Percentiles rank a stretch among this genome's conserved stretches.
These are phyloP conservation scores for Golubevia pallescens DNA, from an alignment of 1,284 basidiomycete genomes.

Conservation along the genomic window DNA sequence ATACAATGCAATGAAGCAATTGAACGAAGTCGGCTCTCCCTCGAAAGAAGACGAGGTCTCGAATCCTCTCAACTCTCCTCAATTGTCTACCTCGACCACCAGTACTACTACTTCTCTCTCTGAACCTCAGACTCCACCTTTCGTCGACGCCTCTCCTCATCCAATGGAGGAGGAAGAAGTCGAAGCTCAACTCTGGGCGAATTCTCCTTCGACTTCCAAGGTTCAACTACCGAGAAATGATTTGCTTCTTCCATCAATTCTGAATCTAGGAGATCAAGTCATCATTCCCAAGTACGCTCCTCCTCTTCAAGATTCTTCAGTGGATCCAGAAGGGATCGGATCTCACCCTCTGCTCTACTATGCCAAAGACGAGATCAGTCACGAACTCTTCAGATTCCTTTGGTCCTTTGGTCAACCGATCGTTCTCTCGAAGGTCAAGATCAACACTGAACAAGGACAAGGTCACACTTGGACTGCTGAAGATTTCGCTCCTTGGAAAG, in stretches of 20 bases:
- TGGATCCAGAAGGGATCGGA: neutral
- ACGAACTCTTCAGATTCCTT: slow-evolving; percentile 72
- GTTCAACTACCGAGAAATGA: too few species aligned
- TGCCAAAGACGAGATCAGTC: slow-evolving; percentile 69
- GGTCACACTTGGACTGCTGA: slow-evolving; percentile 75
- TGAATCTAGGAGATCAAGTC: too few species aligned
- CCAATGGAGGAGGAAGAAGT: too few species aligned
- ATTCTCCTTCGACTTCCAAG: too few species aligned
- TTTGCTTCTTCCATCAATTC: too few species aligned
- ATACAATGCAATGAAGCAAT: too few species aligned
- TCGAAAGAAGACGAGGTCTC: slow-evolving; percentile 1
- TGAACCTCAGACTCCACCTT: too few species aligned
- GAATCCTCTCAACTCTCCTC: neutral
- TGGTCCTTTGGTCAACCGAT: slow-evolving; percentile 79
- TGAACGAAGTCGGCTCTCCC: neutral
- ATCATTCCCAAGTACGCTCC: too few species aligned
- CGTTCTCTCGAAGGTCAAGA: slow-evolving; percentile 73
- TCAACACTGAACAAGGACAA: slow-evolving; percentile 67
- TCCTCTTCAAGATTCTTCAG: slow-evolving; percentile 10
- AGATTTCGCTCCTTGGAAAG: slow-evolving; percentile 72
- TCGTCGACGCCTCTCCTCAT: too few species aligned
- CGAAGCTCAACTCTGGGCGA: too few species aligned
- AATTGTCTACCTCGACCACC: neutral
- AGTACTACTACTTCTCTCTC: neutral
- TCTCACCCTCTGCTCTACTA: slow-evolving; percentile 65